Percentiles rank a stretch among this genome's conserved stretches.
Evolutionary conservation across 345 rosid genomes (phyloP).

Genomic region (Sonneratia caseolaris): DNA sequence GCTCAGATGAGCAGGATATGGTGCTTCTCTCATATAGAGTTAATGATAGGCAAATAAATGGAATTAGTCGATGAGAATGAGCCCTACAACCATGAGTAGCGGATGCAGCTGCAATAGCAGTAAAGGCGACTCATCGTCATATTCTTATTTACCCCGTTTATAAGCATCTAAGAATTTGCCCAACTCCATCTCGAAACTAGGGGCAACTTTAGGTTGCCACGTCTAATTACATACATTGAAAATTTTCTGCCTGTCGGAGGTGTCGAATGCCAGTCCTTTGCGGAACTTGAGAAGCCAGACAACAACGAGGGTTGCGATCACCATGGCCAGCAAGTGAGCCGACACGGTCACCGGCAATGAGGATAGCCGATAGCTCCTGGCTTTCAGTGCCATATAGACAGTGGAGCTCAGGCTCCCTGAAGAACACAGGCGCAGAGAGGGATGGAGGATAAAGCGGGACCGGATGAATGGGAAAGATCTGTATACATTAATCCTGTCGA

Average conservation of each 20-base stretch:
- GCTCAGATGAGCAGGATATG: neutral
- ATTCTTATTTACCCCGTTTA: neutral
- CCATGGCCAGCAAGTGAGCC: conserved; percentile 31
- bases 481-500: too few species aligned
- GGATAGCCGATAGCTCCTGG: conserved; percentile 25
- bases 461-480: too few species aligned
- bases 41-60: too few species aligned
- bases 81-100: conserved; percentile 45
- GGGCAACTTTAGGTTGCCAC: too few species aligned
- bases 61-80: conserved; percentile 22
- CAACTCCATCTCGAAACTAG: too few species aligned
- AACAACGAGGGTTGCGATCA: conserved; percentile 32
- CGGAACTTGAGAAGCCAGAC: conserved; percentile 39
- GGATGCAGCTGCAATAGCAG: conserved; percentile 33
- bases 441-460: neutral
- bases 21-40: too few species aligned
- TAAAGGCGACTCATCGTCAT: neutral
- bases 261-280: conserved; percentile 33
- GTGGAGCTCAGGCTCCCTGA: neutral
- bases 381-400: conserved; percentile 22
- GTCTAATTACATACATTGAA: conserved; percentile 22
- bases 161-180: neutral
- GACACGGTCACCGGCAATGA: conserved; percentile 26
- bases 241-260: conserved; percentile 25
- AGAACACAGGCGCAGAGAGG: too few species aligned